Conservation (phyloP, 73 alveolate species). For the Blepharisma japonicum region DNA sequence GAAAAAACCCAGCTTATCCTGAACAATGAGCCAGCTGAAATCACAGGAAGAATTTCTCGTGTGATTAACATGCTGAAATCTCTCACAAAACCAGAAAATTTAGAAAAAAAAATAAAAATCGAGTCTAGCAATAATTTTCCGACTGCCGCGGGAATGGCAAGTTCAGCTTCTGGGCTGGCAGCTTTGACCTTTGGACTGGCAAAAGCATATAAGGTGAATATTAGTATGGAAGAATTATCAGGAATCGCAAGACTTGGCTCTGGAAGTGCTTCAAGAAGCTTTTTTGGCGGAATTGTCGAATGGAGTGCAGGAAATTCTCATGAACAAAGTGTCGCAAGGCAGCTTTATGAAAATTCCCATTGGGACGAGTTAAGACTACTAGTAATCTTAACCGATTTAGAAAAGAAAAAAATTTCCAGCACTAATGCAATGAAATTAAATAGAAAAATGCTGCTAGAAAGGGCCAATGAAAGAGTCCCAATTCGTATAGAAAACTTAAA, state of each 20-base stretch:
- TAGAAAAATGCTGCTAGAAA: slow-evolving; percentile 59
- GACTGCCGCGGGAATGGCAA: slow-evolving; percentile 89
- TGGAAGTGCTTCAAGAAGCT: slow-evolving; percentile 90
- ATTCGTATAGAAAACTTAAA: slow-evolving; percentile 55
- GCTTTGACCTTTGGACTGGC: slow-evolving; percentile 67
- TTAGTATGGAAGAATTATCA: slow-evolving; percentile 55
- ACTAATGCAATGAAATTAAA: slow-evolving; percentile 78
- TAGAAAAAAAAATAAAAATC: slow-evolving; percentile 42
- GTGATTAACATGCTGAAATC: slow-evolving; percentile 35
- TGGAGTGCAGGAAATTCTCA: slow-evolving; percentile 74
- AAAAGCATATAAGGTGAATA: slow-evolving; percentile 52
- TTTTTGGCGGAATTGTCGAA: slow-evolving; percentile 81
- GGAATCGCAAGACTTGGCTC: slow-evolving; percentile 84
- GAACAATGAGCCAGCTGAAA: slow-evolving; percentile 53
- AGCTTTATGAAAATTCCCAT: slow-evolving; percentile 56
- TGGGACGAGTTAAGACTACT: slow-evolving; percentile 61
- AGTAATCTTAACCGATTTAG: slow-evolving; percentile 58
- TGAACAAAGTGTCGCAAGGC: slow-evolving; percentile 54
- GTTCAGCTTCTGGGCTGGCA: slow-evolving; percentile 80
- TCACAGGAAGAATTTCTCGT: slow-evolving; percentile 55
- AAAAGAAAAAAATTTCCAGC: slow-evolving; percentile 68
- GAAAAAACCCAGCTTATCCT: slow-evolving; percentile 30
- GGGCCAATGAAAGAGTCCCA: slow-evolving; percentile 51
- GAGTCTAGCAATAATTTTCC: slow-evolving; percentile 80
- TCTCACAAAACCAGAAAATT: slow-evolving; percentile 41